Conservation (phyloP, 2,329 filamentous ascomycete species). For the Verticillium klebahnii region DNA sequence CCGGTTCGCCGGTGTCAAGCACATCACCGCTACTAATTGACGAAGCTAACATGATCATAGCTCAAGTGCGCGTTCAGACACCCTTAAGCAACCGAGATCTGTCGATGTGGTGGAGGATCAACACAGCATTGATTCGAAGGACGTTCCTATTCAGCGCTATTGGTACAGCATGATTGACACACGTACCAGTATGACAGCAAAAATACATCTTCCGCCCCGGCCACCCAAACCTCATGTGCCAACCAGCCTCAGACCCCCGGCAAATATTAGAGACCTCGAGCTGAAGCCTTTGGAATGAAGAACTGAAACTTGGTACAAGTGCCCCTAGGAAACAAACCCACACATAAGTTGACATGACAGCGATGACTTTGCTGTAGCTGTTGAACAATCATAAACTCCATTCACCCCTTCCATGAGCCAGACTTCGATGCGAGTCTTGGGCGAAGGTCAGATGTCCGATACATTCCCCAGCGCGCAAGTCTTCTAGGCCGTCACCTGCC, state of each 20-base stretch:
- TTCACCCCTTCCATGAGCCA: neutral
- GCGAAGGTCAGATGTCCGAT: neutral
- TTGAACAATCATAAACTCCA: neutral
- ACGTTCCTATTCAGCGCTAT: neutral
- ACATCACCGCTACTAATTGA: neutral
- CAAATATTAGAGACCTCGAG: neutral
- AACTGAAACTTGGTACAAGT: neutral
- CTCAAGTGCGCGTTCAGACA: slow-evolving; percentile 38
- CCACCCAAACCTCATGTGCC: neutral
- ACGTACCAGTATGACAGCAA: neutral
- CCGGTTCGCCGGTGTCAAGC: neutral
- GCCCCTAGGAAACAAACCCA: neutral
- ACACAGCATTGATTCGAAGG: neutral
- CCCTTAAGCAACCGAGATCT: slow-evolving; percentile 13
- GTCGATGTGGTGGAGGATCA: neutral
- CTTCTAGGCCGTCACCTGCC: neutral
- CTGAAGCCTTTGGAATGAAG: neutral
- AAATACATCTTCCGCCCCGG: neutral
- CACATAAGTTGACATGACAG: neutral
- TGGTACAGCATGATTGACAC: neutral
- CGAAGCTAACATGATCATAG: slow-evolving; percentile 10
- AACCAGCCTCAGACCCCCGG: neutral
- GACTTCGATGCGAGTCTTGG: too few relatives aligned
- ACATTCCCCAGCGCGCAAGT: neutral
- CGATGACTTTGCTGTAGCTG: neutral